Evolutionary conservation across 345 rosid species (phyloP).

Genomic region (Brassica carinata): DNA sequence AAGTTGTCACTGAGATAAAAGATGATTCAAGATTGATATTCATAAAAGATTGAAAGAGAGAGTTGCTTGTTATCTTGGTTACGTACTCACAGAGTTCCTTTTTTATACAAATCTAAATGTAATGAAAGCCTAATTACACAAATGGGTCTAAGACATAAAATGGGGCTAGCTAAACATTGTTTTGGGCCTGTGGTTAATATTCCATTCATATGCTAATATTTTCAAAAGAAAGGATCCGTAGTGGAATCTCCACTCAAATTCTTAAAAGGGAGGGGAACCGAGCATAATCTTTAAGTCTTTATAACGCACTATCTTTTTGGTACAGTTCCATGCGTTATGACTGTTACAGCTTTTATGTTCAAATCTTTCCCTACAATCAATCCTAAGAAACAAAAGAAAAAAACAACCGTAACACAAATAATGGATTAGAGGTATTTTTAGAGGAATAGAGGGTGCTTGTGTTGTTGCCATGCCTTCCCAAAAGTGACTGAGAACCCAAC

Average conservation of each 20-base stretch:
- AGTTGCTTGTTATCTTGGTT: background rate
- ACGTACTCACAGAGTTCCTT: background rate
- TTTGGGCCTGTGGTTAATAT: background rate
- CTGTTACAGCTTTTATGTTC: background rate
- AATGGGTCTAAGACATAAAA: background rate
- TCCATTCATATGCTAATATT: background rate
- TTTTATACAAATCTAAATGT: background rate
- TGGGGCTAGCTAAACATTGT: background rate
- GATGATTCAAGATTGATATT: background rate
- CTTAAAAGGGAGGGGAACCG: background rate
- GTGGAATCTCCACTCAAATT: background rate
- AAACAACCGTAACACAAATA: background rate
- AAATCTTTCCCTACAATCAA: background rate
- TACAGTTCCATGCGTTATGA: background rate
- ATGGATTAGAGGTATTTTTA: background rate
- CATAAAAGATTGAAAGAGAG: background rate
- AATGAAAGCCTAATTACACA: background rate
- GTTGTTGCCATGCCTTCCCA: background rate
- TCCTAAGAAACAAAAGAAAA: background rate
- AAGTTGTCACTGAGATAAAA: background rate
- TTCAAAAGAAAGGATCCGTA: background rate
- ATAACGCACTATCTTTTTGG: background rate
- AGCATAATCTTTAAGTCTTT: background rate
- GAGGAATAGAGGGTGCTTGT: background rate
- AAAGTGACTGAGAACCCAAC: slow-evolving; percentile 14